These are phyloP conservation scores for Lecanicillium sp. DNA, from an alignment of 2,329 filamentous ascomycete genomes.

Conservation along the genomic window DNA sequence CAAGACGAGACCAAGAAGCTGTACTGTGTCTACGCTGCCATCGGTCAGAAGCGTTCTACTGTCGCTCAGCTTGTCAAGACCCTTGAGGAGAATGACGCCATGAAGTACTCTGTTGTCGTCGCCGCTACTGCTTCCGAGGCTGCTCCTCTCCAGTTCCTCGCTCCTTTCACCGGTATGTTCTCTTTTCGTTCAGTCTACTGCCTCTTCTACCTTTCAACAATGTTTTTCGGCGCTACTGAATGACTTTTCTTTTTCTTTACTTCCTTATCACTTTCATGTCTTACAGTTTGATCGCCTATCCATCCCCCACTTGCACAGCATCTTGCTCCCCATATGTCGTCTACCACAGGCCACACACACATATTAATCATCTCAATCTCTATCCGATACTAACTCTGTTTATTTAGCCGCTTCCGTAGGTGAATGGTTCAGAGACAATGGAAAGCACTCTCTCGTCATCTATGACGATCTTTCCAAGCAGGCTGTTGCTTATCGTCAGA, in stretches of 20 bases:
- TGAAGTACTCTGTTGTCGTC: conserved; percentile 94
- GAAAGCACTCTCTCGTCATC: conserved; percentile 82
- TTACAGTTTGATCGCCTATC: not conserved
- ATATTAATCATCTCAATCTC: conserved; percentile 2
- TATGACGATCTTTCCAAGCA: conserved; percentile 98
- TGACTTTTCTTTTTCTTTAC: not conserved
- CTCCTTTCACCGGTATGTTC: conserved; percentile 72
- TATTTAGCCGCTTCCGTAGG: conserved; percentile 35
- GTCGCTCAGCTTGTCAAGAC: conserved; percentile 99
- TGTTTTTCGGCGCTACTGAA: not conserved
- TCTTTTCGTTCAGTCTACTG: too few relatives aligned
- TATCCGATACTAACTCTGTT: not conserved
- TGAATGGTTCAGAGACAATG: conserved; percentile 74
- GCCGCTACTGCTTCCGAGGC: conserved; percentile 97
- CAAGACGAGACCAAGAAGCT: conserved; percentile 95
- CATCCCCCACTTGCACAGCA: conserved; percentile 1
- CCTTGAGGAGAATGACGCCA: conserved; percentile 98
- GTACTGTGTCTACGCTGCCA: conserved; percentile 98
- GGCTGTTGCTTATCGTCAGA: conserved; percentile 95
- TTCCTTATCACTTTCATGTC: not conserved
- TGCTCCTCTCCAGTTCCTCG: conserved; percentile 87
- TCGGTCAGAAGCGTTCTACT: conserved; percentile 99
- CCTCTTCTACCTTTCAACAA: conserved; percentile 2
- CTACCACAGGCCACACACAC: not conserved
- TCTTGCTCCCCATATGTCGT: conserved; percentile 3